These are phyloP conservation scores for Rhodotorula kratochvilovae DNA, from an alignment of 768 basidiomycete genomes.

Conservation along the genomic window DNA sequence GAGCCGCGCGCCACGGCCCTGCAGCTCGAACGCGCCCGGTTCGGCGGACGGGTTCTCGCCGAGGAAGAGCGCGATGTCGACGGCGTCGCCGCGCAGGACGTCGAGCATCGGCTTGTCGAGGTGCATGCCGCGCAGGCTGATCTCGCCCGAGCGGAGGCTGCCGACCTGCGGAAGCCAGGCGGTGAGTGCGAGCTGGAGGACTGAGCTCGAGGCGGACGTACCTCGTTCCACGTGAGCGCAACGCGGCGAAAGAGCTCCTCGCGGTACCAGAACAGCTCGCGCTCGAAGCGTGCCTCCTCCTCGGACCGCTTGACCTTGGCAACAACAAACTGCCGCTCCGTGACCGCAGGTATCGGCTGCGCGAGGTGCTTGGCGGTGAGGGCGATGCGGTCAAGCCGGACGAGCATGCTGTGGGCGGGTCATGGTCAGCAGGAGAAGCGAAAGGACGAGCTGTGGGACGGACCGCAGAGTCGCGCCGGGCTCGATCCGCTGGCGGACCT, in stretches of 20 bases:
- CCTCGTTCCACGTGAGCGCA: constrained; percentile 79
- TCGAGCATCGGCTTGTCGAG: constrained; percentile 77
- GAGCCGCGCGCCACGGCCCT: constrained; percentile 46
- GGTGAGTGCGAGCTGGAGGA: neutral
- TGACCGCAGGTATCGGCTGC: constrained; percentile 72
- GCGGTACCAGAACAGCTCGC: constrained; percentile 92
- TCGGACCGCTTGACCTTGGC: constrained; percentile 58
- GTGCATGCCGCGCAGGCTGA: constrained; percentile 71
- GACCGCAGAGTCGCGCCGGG: constrained; percentile 62
- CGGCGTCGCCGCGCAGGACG: constrained; percentile 64
- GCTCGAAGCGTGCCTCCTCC: constrained; percentile 61
- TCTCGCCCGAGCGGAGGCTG: constrained; percentile 66
- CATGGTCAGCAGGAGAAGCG: neutral
- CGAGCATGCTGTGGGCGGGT: constrained; percentile 26
- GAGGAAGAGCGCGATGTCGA: constrained; percentile 60
- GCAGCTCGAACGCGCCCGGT: constrained; percentile 28
- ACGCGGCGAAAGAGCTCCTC: constrained; percentile 74
- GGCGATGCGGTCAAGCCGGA: constrained; percentile 60
- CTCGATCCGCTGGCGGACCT: constrained; percentile 36
- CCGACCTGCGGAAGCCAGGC: constrained; percentile 57
- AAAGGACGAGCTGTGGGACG: constrained; percentile 52
- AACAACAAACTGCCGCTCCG: constrained; percentile 86
- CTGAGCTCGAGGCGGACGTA: constrained; percentile 47
- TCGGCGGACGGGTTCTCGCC: constrained; percentile 44
- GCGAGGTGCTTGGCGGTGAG: constrained; percentile 60